A percentile compares a stretch with the other conserved stretches of the same genome.
Evolutionary conservation across 306 rosid genomes (phyloP).

Genomic region (Coriaria nepalensis): DNA sequence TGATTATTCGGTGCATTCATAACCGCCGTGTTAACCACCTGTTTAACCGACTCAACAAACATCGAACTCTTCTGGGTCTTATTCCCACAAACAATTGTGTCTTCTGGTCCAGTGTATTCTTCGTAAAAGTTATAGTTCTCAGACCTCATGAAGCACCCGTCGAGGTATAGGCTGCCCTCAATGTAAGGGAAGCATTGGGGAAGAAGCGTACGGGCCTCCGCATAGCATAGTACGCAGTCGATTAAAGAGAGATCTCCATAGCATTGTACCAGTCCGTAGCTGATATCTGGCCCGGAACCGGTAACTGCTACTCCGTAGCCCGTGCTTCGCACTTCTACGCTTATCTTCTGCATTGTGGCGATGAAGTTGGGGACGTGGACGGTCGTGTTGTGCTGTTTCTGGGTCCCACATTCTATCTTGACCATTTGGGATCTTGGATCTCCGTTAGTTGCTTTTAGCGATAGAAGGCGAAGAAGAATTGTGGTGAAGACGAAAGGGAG

Average conservation of each 20-base stretch:
- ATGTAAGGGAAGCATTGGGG: conserved; percentile 70
- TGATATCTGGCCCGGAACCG: conserved; percentile 57
- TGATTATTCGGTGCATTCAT: conserved; percentile 27
- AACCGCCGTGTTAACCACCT: conserved; percentile 34
- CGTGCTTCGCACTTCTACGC: conserved; percentile 47
- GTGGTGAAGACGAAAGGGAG: too few relatives aligned
- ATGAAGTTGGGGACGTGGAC: conserved; percentile 57
- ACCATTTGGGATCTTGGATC: conserved; percentile 66
- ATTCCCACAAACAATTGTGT: conserved; percentile 48
- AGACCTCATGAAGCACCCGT: conserved; percentile 93
- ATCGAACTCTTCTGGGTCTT: conserved; percentile 26
- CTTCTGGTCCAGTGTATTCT: conserved; percentile 45
- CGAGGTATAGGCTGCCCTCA: conserved; percentile 61
- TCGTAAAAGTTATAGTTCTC: conserved; percentile 60
- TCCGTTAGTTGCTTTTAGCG: conserved; percentile 28
- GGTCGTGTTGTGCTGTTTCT: conserved; percentile 37
- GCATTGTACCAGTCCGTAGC: conserved; percentile 82
- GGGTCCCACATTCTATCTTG: conserved; percentile 29
- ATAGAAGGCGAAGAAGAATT: conserved; percentile 1
- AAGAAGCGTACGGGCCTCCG: conserved; percentile 70
- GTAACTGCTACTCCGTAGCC: conserved; percentile 53
- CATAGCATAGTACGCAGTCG: conserved; percentile 74
- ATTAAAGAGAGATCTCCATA: conserved; percentile 77
- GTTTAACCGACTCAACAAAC: conserved; percentile 34
- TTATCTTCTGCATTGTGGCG: conserved; percentile 61